Evolutionary conservation across 768 basidiomycete species (phyloP).

Genomic region (Tulasnella sp.): DNA sequence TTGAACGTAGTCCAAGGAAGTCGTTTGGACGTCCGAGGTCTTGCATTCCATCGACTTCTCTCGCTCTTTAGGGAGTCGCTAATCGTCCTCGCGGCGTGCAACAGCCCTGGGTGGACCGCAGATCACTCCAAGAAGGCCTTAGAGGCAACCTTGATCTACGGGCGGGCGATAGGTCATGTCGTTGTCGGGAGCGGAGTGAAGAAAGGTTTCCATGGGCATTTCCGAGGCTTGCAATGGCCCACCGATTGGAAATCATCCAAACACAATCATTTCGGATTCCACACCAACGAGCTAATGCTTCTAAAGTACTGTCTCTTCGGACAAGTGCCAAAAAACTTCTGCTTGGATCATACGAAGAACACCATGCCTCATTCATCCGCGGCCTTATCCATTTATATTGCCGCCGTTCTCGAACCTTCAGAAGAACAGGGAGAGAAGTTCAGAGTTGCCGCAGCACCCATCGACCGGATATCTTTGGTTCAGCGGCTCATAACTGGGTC

Average conservation of each 20-base stretch:
- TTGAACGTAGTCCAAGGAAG: not conserved
- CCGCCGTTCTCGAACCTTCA: constrained; percentile 7
- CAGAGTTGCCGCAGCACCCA: not conserved
- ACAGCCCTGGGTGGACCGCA: not conserved
- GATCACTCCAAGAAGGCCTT: not conserved
- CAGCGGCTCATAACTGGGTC: not conserved
- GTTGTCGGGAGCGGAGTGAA: not conserved
- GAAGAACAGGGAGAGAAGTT: not conserved
- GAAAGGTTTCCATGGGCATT: not conserved
- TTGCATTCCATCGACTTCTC: not conserved
- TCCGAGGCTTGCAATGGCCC: constrained; percentile 6
- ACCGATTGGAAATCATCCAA: not conserved
- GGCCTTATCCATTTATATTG: not conserved
- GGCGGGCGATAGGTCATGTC: not conserved
- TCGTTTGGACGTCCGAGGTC: not conserved
- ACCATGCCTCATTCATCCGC: not conserved
- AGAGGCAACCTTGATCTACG: not conserved
- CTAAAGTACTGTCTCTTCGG: not conserved
- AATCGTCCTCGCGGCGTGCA: not conserved
- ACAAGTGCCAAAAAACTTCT: constrained; percentile 1
- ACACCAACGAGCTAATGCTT: not conserved
- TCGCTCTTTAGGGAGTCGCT: not conserved
- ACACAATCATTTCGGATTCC: not conserved
- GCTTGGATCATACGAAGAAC: not conserved
- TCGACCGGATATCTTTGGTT: not conserved